Base-by-base conservation (phyloP, 2,329 filamentous ascomycete species). In the Monosporascus sp. region DNA sequence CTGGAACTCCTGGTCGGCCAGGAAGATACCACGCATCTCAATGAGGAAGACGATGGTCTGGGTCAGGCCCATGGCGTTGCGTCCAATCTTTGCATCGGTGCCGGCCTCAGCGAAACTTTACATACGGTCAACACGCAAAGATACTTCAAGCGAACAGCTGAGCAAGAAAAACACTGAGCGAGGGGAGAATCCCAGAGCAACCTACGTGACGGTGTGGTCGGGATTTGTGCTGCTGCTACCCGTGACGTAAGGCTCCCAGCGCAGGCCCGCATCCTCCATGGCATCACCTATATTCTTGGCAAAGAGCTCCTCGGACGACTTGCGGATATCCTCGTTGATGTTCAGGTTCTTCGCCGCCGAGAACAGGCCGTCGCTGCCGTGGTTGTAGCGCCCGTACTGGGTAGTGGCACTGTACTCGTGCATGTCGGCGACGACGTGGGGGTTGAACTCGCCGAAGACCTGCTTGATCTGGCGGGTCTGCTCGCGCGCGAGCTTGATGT, bases 221-320 rank as follows among this genome's bases (percentile, higher is more conserved):
- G 31, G 31, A 11, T 35, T 11, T 14, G 31, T 35, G 31, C 31
- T 35, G 31, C 31, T 35, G 31, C 31, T 35, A 11, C 64, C 59
- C 5, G 66, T 68, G 20, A 67, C 67, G 35, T 70, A 70, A 7
- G 65, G 61, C 15, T 68, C 67, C 67, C 65, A 70, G 24, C 66
- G 59, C 35, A 69, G 59, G 14, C 66, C 63, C n/a, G 60, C 57
- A 15, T 52, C 51, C 45, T 63, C 62, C 1, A 70, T 53, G 15
- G 59, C 51, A 8, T 54, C 51, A 7, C 63, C 67, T 9, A 69
- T 61, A 5, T 59, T 62, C 0, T 60, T 51, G 18, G 63, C 64
- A 52, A 69, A 67, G 17, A 63, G 58, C 7, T 50, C 37, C 52
- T 65, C 62, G 3, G 62, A 63, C 17, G 63, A 59, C 27, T 67